phyloP scores from a whole-genome alignment of 2,329 filamentous ascomycete species.

The Tolypocladium cylindrosporum region DNA sequence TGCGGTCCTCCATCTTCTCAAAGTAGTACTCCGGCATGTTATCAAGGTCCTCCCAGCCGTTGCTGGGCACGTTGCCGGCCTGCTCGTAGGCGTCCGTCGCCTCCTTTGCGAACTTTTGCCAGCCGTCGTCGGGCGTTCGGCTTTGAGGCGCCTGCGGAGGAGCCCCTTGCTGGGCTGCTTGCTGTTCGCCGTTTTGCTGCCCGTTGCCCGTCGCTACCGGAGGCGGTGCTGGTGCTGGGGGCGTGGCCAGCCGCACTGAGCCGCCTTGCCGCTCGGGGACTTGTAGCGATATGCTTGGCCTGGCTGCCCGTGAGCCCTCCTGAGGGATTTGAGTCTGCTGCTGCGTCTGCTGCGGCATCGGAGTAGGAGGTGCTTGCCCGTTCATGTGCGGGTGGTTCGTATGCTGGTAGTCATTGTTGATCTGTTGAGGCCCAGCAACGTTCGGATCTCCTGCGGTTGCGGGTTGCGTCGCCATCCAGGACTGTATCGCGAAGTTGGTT shows the following conservation, averaged over 20 bases:
- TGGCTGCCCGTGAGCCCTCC: conserved; percentile 15
- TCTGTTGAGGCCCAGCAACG: conserved; percentile 5
- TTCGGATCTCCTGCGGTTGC: conserved; percentile 26
- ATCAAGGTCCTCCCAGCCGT: conserved; percentile 4
- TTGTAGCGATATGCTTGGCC: conserved; percentile 29
- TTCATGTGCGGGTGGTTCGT: not conserved
- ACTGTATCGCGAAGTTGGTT: conserved; percentile 59
- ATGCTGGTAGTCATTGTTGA: not conserved
- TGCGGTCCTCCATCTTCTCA: conserved; percentile 32
- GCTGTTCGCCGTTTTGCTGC: not conserved
- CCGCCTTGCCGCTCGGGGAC: conserved; percentile 45
- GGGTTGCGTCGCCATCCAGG: conserved; percentile 37
- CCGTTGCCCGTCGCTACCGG: conserved; percentile 45
- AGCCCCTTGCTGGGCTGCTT: conserved; percentile 1
- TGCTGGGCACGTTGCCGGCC: not conserved
- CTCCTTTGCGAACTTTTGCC: conserved; percentile 12
- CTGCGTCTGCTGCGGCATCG: not conserved
- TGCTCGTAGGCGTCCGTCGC: conserved; percentile 10
- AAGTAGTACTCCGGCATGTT: conserved; percentile 21
- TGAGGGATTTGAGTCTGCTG: conserved; percentile 6
- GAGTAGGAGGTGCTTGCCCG: not conserved
- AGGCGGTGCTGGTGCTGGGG: conserved; percentile 24
- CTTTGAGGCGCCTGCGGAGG: not conserved
- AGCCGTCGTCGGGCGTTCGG: not conserved
- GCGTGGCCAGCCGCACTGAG: conserved; percentile 52